Evolutionary conservation across 306 rosid genomes (phyloP), one percentile per base, ranked within the genome.

Genomic region (Prunus dulcis): DNA sequence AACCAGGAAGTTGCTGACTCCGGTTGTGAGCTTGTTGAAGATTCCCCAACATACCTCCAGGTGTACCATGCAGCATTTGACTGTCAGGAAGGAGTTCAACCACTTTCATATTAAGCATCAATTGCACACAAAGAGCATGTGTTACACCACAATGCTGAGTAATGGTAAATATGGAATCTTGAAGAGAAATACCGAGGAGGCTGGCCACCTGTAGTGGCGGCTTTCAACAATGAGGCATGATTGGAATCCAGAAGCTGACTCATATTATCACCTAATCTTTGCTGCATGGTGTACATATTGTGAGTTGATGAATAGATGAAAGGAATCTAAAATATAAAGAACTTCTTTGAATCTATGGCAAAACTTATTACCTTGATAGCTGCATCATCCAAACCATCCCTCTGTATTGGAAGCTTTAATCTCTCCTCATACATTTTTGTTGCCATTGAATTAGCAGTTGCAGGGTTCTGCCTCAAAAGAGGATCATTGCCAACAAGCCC

Each of bases 131-230:
- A 20, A 57, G 23, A 56, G 45, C 69, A 63, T 34, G 51, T 64
- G 62, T 61, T 52, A 65, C 4, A 57, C 46, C 58, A 67, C 62
- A 58, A 23, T 50, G 71, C 76, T 20, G 76, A 78, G 77, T 41
- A 66, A 69, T 53, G 25, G 46, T 8, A 57, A 17, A 25, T 53
- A 57, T 62, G 20, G 56, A 63, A 68, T 55, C 27, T 79, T 67
- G 1, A 71, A 41, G 65, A 82, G 70, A 81, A 47, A 58, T 65
- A 93, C 98, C 98, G 87, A 28, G 87, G 55, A 89, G 89, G 76
- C 70, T 73, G 91, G 81, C 88, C 93, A 76, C 74, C 81, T 69
- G 79, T 72, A 22, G 84, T 63, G 69, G 78, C 49, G 66, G 78
- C 87, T 74, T 88, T 88, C 76, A 86, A 75, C 67, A 83, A 30